Percentiles rank a stretch among this genome's conserved stretches.
Evolutionary conservation across 108 stramenopile genomes (phyloP).

Genomic region (Fragilariopsis cylindrus): DNA sequence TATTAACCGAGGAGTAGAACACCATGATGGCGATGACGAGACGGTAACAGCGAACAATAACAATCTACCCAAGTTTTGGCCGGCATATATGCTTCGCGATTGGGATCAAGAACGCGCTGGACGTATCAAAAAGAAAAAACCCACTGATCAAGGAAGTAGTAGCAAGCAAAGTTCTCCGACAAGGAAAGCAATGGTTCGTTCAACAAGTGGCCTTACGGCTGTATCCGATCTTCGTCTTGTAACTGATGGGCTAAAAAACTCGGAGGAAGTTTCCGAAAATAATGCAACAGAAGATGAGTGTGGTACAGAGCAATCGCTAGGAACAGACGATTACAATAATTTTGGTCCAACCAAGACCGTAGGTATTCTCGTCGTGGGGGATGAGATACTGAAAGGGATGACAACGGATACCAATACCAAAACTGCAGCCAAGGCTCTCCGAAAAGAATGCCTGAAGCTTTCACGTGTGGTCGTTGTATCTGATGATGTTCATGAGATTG

Average conservation of each 20-base stretch:
- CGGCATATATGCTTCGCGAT: conserved; percentile 87
- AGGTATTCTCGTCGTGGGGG: conserved; percentile 88
- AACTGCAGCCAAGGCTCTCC: conserved; percentile 77
- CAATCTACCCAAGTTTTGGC: conserved; percentile 64
- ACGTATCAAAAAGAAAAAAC: conserved; percentile 44
- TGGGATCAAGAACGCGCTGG: conserved; percentile 84
- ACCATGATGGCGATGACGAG: background rate
- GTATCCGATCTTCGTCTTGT: background rate
- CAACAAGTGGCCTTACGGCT: background rate
- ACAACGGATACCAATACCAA: conserved; percentile 88
- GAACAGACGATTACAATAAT: conserved; percentile 10
- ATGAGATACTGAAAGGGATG: conserved; percentile 93
- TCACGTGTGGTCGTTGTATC: conserved; percentile 83
- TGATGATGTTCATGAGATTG: conserved; percentile 81
- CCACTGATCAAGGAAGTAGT: background rate
- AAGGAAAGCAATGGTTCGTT: background rate
- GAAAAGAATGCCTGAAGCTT: conserved; percentile 75
- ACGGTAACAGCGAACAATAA: background rate
- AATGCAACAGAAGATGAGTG: background rate
- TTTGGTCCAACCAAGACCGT: conserved; percentile 39
- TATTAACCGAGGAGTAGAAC: conserved; percentile 19
- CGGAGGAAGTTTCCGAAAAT: background rate
- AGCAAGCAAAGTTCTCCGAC: background rate
- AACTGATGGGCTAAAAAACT: background rate
- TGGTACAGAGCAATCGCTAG: background rate